A percentile compares a stretch with the other conserved stretches of the same genome.
phyloP scores from a whole-genome alignment of 1,139 yeast genomes.

The Nakaseomyces sp. region DNA sequence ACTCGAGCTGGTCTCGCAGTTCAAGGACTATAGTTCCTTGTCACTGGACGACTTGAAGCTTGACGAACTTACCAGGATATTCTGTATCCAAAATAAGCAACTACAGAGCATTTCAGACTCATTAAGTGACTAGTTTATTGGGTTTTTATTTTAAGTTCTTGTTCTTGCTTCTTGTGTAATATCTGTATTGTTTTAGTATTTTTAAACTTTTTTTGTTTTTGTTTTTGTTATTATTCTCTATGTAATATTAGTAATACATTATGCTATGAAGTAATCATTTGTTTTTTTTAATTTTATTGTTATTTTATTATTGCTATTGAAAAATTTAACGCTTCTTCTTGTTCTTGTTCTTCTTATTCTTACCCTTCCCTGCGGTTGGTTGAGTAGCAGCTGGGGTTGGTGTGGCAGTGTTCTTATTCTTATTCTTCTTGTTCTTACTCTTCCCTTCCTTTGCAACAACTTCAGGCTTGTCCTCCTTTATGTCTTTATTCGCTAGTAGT shows the following conservation, averaged over 20 bases:
- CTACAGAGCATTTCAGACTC: constrained; percentile 1
- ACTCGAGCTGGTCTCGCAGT: constrained; percentile 6
- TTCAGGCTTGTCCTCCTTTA: constrained; percentile 20
- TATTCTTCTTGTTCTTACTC: constrained; percentile 12
- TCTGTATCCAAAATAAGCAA: constrained; percentile 1
- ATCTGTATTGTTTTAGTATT: too few species aligned
- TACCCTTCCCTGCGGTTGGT: constrained; percentile 11
- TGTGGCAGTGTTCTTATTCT: constrained; percentile 11
- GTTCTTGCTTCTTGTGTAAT: too few species aligned
- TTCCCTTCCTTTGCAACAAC: constrained; percentile 5
- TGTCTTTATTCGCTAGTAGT: constrained; percentile 25
- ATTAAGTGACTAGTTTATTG: neutral
- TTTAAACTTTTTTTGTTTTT: too few species aligned
- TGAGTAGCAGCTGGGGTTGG: constrained; percentile 4
- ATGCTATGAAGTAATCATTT: too few species aligned
- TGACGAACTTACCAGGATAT: constrained; percentile 2
- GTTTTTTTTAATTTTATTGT: too few species aligned
- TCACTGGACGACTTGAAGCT: constrained; percentile 1
- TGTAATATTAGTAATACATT: too few species aligned
- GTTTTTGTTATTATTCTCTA: too few species aligned
- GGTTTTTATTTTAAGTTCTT: neutral
- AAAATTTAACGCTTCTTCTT: constrained; percentile 20
- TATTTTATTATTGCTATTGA: too few species aligned
- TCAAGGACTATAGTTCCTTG: constrained; percentile 1
- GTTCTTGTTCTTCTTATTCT: constrained; percentile 16